Percentiles rank a stretch among this genome's conserved stretches.
Conservation (phyloP, 2,329 filamentous ascomycete genomes). For the Aureobasidium sp. region DNA sequence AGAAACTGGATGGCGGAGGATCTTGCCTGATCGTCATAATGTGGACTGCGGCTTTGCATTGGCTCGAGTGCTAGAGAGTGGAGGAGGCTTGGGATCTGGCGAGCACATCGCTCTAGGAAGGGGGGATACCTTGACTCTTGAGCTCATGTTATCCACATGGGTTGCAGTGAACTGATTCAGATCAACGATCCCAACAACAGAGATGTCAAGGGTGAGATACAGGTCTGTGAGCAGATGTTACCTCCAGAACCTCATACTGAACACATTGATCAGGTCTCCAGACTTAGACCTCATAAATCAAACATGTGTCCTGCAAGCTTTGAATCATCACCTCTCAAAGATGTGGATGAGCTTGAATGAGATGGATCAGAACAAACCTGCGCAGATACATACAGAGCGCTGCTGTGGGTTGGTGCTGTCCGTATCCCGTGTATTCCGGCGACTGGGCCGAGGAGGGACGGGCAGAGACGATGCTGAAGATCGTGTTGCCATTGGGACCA, state of each 20-base stretch:
- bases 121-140: too few species aligned
- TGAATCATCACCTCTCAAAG: too few species aligned
- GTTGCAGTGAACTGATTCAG: neutral
- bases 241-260: neutral
- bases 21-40: neutral
- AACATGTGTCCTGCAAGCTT: too few species aligned
- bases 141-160: neutral
- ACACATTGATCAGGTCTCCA: too few species aligned
- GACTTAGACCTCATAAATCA: too few species aligned
- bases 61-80: slow-evolving; percentile 3
- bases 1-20: neutral
- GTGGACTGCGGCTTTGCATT: neutral
- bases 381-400: too few species aligned
- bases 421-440: neutral
- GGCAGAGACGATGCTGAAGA: neutral
- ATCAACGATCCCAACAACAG: neutral
- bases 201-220: neutral
- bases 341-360: too few species aligned
- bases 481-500: neutral
- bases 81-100: slow-evolving; percentile 5
- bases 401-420: neutral
- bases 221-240: neutral
- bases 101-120: neutral
- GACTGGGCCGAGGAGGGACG: slow-evolving; percentile 1
- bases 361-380: too few species aligned